These are phyloP conservation scores for Wickerhamiella slavikovae DNA, from an alignment of 805 yeast genomes.

Conservation along the genomic window DNA sequence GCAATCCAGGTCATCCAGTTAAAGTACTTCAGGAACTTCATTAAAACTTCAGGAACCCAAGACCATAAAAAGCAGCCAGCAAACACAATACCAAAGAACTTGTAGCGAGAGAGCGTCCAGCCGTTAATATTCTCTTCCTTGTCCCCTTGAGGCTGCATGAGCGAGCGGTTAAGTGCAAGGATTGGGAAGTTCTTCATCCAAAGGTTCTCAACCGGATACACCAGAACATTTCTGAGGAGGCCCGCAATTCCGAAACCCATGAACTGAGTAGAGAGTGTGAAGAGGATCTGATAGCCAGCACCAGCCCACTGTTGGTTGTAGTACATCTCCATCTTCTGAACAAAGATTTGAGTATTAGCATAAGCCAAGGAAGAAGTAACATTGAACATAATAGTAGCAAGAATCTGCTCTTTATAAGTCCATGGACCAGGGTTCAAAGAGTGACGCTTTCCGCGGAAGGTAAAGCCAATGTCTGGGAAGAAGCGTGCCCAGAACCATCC, in stretches of 20 bases:
- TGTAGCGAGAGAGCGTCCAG: constrained; percentile 37
- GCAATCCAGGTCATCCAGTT: constrained; percentile 42
- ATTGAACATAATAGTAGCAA: constrained; percentile 23
- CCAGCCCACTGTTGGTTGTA: constrained; percentile 17
- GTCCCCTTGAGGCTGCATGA: constrained; percentile 12
- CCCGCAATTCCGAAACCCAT: constrained; percentile 35
- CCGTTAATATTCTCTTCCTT: constrained; percentile 26
- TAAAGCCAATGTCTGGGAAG: constrained; percentile 28
- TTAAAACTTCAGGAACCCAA: constrained; percentile 51
- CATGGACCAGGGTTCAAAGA: constrained; percentile 45
- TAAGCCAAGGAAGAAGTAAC: constrained; percentile 7
- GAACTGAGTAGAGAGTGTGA: constrained; percentile 29
- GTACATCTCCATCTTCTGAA: constrained; percentile 15
- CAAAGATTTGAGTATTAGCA: constrained; percentile 9
- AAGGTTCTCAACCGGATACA: constrained; percentile 23
- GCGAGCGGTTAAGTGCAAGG: constrained; percentile 30
- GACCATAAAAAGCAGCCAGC: constrained; percentile 30
- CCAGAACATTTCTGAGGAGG: constrained; percentile 29
- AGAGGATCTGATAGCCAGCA: constrained; percentile 26
- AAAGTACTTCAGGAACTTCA: constrained; percentile 40
- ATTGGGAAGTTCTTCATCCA: constrained; percentile 35
- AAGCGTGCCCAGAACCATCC: constrained; percentile 26
- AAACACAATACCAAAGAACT: constrained; percentile 27
- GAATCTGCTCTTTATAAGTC: constrained; percentile 19
- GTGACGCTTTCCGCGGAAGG: constrained; percentile 20